Percentiles rank a stretch among this genome's conserved stretches.
Evolutionary conservation across 208 protist species (phyloP).

Genomic region (Leishmania aethiopica): DNA sequence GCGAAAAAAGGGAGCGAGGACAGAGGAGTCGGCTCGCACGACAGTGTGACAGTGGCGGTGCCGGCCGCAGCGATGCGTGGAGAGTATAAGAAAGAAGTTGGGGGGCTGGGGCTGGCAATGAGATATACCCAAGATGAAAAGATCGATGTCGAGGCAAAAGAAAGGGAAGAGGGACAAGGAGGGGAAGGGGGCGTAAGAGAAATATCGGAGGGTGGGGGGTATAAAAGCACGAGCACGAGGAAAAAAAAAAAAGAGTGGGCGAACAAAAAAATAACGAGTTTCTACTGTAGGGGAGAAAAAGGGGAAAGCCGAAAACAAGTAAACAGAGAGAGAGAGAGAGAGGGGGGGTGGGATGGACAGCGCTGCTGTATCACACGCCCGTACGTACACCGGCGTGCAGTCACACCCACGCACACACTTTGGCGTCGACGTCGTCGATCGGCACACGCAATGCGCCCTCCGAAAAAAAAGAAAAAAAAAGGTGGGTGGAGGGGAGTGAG

Average conservation of each 20-base stretch:
- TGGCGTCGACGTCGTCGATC: no score
- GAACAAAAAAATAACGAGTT: background rate
- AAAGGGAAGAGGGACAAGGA: background rate
- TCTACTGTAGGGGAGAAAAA: background rate
- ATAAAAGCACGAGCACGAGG: background rate
- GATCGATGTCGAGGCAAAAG: background rate
- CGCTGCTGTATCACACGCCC: background rate
- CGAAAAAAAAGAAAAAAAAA: no score
- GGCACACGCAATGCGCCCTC: background rate
- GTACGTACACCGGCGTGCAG: background rate
- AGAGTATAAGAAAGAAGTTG: background rate
- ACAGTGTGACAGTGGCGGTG: background rate
- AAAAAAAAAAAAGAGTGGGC: background rate
- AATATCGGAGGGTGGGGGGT: background rate
- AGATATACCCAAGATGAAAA: background rate
- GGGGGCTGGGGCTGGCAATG: background rate
- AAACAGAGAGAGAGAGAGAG: background rate
- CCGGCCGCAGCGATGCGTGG: background rate
- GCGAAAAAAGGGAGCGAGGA: background rate
- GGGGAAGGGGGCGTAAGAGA: background rate
- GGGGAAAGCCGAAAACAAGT: background rate
- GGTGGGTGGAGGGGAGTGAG: no score
- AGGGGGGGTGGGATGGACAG: background rate
- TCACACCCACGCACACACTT: background rate
- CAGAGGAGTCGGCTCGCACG: background rate